Conservation (phyloP, 306 rosid species). For the Geum urbanum region DNA sequence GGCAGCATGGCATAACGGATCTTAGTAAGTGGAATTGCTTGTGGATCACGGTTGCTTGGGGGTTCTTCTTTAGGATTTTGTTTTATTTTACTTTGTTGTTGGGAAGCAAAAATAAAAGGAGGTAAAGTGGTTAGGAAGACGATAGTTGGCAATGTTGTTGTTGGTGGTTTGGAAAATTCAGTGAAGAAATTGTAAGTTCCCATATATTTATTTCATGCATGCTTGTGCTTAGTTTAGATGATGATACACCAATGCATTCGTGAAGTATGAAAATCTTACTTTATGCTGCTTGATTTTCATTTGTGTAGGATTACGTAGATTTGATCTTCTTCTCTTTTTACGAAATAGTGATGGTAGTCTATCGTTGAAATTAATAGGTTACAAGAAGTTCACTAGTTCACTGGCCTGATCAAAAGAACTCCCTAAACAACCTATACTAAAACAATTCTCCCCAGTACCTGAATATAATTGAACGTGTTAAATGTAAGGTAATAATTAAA, state of each 20-base stretch:
- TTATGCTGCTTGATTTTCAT: too few relatives aligned
- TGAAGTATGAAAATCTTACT: too few relatives aligned
- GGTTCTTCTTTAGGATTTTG: slow-evolving; percentile 69
- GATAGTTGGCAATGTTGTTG: neutral
- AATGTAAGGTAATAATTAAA: too few relatives aligned
- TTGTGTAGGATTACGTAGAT: too few relatives aligned
- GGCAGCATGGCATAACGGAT: slow-evolving; percentile 70
- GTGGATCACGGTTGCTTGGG: slow-evolving; percentile 74
- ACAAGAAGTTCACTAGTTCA: too few relatives aligned
- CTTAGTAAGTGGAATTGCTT: slow-evolving; percentile 72
- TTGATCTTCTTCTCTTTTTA: too few relatives aligned
- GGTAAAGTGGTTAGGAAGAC: slow-evolving; percentile 12
- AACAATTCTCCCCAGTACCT: too few relatives aligned
- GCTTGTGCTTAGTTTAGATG: neutral
- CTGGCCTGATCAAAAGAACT: too few relatives aligned
- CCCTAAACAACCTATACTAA: too few relatives aligned
- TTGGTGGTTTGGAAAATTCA: neutral
- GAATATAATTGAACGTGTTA: too few relatives aligned
- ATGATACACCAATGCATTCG: neutral
- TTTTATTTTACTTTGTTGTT: slow-evolving; percentile 58
- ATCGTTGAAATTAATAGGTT: too few relatives aligned
- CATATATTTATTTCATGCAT: neutral
- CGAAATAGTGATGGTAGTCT: too few relatives aligned
- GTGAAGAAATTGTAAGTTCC: neutral
- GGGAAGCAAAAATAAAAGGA: slow-evolving; percentile 79